phyloP scores from a whole-genome alignment of 768 basidiomycete genomes.

The Rhodosporidiobolus odoratus region DNA sequence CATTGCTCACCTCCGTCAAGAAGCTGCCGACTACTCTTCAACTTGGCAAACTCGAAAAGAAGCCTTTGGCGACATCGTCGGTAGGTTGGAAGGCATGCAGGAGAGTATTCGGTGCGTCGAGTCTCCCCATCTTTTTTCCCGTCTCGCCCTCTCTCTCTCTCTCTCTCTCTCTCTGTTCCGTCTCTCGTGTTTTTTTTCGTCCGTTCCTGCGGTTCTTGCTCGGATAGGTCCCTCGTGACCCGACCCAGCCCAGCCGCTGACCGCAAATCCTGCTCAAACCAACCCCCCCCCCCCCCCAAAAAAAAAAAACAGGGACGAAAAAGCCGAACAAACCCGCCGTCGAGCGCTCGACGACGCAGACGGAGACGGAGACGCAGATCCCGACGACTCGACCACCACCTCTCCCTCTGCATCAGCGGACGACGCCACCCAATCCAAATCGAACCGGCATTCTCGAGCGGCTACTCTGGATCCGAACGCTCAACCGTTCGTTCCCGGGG shows the following conservation, averaged over 20 bases:
- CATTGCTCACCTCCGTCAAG: constrained; percentile 6
- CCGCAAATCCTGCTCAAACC: too few species aligned
- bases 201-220: too few species aligned
- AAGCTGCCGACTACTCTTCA: constrained; percentile 14
- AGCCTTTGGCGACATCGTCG: constrained; percentile 28
- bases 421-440: neutral
- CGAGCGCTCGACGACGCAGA: constrained; percentile 34
- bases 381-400: neutral
- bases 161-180: too few species aligned
- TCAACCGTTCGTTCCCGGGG: constrained; percentile 18
- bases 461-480: constrained; percentile 21
- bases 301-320: constrained; percentile 37
- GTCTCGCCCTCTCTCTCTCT: neutral
- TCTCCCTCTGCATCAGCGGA: neutral
- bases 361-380: neutral
- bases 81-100: constrained; percentile 16
- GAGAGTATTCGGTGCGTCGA: constrained; percentile 31
- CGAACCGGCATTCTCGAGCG: neutral
- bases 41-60: constrained; percentile 22
- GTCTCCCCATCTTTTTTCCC: too few species aligned
- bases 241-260: too few species aligned
- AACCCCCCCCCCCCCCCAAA: too few species aligned
- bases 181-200: neutral
- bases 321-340: constrained; percentile 31
- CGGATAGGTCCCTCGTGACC: neutral